phyloP scores from a whole-genome alignment of 305 asterid genomes.

The Plantago coronopus region DNA sequence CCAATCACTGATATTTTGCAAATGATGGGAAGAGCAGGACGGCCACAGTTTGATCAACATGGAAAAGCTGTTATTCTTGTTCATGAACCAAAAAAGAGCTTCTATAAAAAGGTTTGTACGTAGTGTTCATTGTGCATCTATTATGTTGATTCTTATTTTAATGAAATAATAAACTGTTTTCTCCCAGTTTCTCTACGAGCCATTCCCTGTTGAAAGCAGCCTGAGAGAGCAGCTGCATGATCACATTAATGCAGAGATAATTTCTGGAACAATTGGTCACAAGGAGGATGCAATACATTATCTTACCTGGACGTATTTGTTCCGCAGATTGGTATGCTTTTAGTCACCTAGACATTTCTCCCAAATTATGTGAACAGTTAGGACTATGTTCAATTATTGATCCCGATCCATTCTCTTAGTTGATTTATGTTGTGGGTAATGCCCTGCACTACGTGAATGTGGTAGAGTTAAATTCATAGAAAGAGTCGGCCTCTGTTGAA shows the following conservation, averaged over 20 bases:
- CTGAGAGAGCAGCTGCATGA: conserved; percentile 90
- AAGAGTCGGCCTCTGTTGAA: too few species aligned
- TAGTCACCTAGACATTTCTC: conserved; percentile 18
- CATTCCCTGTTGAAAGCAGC: conserved; percentile 99
- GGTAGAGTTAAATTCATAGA: too few species aligned
- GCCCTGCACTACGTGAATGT: too few species aligned
- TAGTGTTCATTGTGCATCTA: conserved; percentile 8
- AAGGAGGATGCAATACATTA: conserved; percentile 95
- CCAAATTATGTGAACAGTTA: background rate
- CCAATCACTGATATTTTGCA: conserved; percentile 96
- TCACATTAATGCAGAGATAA: conserved; percentile 96
- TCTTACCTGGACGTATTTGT: conserved; percentile 97
- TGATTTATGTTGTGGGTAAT: too few species aligned
- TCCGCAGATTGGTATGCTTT: conserved; percentile 83
- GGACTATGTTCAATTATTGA: too few species aligned
- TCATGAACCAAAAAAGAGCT: conserved; percentile 98
- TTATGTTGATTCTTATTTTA: conserved; percentile 14
- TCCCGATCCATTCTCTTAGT: too few species aligned
- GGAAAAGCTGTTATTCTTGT: conserved; percentile 99
- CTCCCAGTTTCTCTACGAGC: conserved; percentile 89
- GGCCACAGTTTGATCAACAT: conserved; percentile 97
- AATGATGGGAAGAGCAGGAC: conserved; percentile 99
- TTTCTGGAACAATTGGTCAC: conserved; percentile 86
- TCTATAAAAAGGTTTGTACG: conserved; percentile 78
- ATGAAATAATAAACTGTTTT: conserved; percentile 22